A percentile compares a stretch with the other conserved stretches of the same genome.
Conservation (phyloP, 2,329 filamentous ascomycete genomes). For the Trichophyton rubrum region DNA sequence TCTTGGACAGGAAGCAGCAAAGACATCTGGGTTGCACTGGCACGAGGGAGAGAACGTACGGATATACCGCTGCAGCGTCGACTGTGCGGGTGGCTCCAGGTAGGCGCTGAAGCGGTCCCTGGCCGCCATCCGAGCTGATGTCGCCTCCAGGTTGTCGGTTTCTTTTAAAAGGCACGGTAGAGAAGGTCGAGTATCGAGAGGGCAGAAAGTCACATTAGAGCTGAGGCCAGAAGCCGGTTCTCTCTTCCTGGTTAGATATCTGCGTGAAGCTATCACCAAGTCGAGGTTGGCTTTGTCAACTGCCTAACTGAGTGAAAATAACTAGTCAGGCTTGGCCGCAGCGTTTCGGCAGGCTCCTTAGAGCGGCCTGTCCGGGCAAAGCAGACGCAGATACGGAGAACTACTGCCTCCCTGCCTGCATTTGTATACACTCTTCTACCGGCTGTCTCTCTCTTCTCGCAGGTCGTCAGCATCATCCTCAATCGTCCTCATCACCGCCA, state of each 20-base stretch:
- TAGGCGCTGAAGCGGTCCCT: slow-evolving; percentile 85
- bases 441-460: too few species aligned
- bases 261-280: background rate
- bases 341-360: too few species aligned
- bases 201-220: background rate
- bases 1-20: background rate
- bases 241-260: background rate
- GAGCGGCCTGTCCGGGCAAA: too few species aligned
- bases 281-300: too few species aligned
- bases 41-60: slow-evolving; percentile 35
- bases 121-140: slow-evolving; percentile 86
- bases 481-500: too few species aligned
- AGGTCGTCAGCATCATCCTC: too few species aligned
- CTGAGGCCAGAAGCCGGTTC: background rate
- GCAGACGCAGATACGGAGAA: too few species aligned
- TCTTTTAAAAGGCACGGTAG: background rate
- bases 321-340: too few species aligned
- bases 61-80: slow-evolving; percentile 89
- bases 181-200: background rate
- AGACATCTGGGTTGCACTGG: background rate
- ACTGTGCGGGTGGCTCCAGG: slow-evolving; percentile 57
- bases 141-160: slow-evolving; percentile 63
- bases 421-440: too few species aligned
- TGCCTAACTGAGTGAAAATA: too few species aligned
- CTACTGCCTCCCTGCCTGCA: too few species aligned